These are phyloP conservation scores for Sporothrix pseudoabietina DNA, from an alignment of 2,329 filamentous ascomycete species.

Conservation along the genomic window DNA sequence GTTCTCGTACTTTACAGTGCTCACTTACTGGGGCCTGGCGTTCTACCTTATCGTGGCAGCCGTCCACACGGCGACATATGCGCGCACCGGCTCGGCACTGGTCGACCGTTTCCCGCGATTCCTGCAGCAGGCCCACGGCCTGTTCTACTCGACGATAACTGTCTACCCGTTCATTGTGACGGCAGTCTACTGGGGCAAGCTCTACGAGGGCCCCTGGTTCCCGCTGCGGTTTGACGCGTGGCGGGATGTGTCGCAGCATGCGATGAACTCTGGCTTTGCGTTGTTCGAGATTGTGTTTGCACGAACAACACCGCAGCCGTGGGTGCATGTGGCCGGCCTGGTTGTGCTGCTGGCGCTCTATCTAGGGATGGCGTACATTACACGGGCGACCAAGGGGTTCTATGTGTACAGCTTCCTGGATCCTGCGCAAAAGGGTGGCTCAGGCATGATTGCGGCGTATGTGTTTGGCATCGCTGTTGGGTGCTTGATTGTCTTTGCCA, in stretches of 20 bases:
- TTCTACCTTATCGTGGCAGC: conserved; percentile 75
- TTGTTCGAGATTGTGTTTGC: conserved; percentile 74
- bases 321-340: conserved; percentile 67
- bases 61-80: conserved; percentile 70
- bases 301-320: conserved; percentile 62
- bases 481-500: conserved; percentile 55
- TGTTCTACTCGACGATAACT: conserved; percentile 65
- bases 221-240: conserved; percentile 56
- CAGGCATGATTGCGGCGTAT: conserved; percentile 63
- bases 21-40: conserved; percentile 79
- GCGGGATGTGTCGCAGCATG: conserved; percentile 73
- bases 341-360: conserved; percentile 73
- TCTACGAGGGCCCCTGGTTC: conserved; percentile 59
- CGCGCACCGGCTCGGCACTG: conserved; percentile 54
- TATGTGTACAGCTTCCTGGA: conserved; percentile 83
- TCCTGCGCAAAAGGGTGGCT: conserved; percentile 49
- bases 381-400: conserved; percentile 66
- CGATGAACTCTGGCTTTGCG: conserved; percentile 71
- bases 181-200: conserved; percentile 68
- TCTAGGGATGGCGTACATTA: conserved; percentile 73
- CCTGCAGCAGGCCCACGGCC: conserved; percentile 65
- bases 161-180: conserved; percentile 70
- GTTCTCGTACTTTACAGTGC: conserved; percentile 81
- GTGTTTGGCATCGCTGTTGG: conserved; percentile 61
- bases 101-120: conserved; percentile 62